Evolutionary conservation across 768 basidiomycete genomes (phyloP), one percentile per base, ranked within the genome.

Genomic region (Auricularia sp.): DNA sequence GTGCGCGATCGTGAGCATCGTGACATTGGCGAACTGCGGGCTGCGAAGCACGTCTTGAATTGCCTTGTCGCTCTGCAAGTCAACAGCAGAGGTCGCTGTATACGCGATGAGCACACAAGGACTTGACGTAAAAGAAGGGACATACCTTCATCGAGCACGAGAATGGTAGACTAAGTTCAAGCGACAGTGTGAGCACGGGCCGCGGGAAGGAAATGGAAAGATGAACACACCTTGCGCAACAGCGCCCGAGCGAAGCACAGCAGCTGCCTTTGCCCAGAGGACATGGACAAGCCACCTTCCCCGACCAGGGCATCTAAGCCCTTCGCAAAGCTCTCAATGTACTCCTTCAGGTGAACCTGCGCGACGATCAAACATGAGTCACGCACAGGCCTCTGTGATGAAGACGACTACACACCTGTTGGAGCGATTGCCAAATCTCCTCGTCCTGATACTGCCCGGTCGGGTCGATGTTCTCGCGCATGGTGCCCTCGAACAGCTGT

Each of bases 381-480:
- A 36, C 23, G 44, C 53, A 21, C 29, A 29, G 29, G 29, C 29
- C 29, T 29, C 29, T 29, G 5, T 66, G 29, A 69, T 7, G 12
- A 79, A 81, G 23, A 29, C 54, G 36, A 2, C 21, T 0, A 2
- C 61, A 63, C 62, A 76, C 77, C 73, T 94, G 88, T 66, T 85
- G 83, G 36, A 98, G 79, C 10, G 95, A 91, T 14, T 76, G 76
- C 96, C 96, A 98, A 33, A 98, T 91, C 66, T 91, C 88, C 1
- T 76, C 81, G 73, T 98, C 95, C n/a, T 80, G 77, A 66, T 90
- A 77, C 64, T 81, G 77, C 1, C 88, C 87, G 16, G 89, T 81
- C 8, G 93, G 95, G 73, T 97, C 95, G 64, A 97, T 88, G 70
- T 97, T 97, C 68, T 93, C 86, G 64, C 92, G 83, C 14, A 93